Percentiles rank a stretch among this genome's conserved stretches.
Conservation (phyloP, 139 green algal genomes). For the Ulvella scutata region DNA sequence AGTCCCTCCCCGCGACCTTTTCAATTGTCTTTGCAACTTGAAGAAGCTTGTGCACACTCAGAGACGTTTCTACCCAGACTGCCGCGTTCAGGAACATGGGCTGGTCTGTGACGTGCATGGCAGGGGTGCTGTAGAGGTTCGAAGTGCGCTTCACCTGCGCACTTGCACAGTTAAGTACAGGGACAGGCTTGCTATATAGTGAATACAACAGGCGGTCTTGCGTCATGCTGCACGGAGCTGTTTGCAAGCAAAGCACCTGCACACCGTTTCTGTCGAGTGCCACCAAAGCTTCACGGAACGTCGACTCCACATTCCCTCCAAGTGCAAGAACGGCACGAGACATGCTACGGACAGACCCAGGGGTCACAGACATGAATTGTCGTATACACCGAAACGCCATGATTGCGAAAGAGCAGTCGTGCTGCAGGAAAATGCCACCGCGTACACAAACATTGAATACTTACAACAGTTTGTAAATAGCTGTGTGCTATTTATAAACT, state of each 20-base stretch:
- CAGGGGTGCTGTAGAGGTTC: slow-evolving; percentile 69
- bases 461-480: too few relatives aligned
- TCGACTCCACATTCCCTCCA: not conserved
- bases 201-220: not conserved
- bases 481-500: too few relatives aligned
- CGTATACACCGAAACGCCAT: too few relatives aligned
- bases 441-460: too few relatives aligned
- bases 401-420: too few relatives aligned
- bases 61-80: slow-evolving; percentile 36
- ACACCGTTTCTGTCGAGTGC: not conserved
- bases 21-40: slow-evolving; percentile 60
- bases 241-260: not conserved
- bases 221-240: too few relatives aligned
- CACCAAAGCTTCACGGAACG: not conserved
- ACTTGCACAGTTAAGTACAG: too few relatives aligned
- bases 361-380: too few relatives aligned
- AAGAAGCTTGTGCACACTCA: slow-evolving; percentile 32
- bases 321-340: not conserved
- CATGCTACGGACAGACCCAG: too few relatives aligned
- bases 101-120: slow-evolving; percentile 73
- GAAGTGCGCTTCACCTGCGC: slow-evolving; percentile 48
- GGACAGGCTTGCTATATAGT: not conserved
- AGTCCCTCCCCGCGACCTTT: slow-evolving; percentile 15
- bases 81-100: slow-evolving; percentile 77
- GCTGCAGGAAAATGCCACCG: too few relatives aligned